Evolutionary conservation across 805 yeast genomes (phyloP).

Genomic region (Kodamaea restingae): DNA sequence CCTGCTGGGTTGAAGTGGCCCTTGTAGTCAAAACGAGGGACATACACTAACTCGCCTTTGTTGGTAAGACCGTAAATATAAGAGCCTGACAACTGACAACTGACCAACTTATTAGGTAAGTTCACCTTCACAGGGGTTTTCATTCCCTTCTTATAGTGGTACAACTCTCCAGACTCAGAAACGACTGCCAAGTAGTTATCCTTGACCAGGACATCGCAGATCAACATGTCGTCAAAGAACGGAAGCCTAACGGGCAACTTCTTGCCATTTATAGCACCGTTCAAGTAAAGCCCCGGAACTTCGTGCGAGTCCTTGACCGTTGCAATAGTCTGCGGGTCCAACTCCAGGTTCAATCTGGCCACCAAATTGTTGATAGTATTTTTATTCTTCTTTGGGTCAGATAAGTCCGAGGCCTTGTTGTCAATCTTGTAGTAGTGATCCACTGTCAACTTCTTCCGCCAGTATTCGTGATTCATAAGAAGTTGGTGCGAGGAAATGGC

Average conservation of each 20-base stretch:
- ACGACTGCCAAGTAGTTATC: conserved; percentile 53
- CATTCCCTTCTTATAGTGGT: conserved; percentile 59
- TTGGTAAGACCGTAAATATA: conserved; percentile 39
- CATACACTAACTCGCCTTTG: conserved; percentile 42
- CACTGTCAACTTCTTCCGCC: conserved; percentile 32
- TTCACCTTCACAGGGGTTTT: conserved; percentile 23
- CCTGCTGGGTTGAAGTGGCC: conserved; percentile 12
- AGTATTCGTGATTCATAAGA: conserved; percentile 38
- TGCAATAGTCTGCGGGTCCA: conserved; percentile 14
- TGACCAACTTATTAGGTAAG: conserved; percentile 26
- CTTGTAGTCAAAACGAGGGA: conserved; percentile 22
- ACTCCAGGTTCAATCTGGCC: conserved; percentile 25
- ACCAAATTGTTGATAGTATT: conserved; percentile 24
- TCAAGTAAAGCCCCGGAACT: conserved; percentile 33
- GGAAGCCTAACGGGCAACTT: conserved; percentile 55
- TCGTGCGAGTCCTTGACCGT: conserved; percentile 21
- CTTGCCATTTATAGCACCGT: conserved; percentile 33
- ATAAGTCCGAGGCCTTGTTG: conserved; percentile 31
- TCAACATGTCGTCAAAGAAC: conserved; percentile 57
- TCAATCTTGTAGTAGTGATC: conserved; percentile 35
- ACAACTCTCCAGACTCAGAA: conserved; percentile 64
- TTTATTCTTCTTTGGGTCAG: conserved; percentile 28
- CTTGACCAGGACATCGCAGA: conserved; percentile 55
- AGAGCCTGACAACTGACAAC: conserved; percentile 49
- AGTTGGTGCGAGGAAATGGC: conserved; percentile 40